These are phyloP conservation scores for Vachellia pachyceras DNA, from an alignment of 306 rosid species.

Conservation along the genomic window DNA sequence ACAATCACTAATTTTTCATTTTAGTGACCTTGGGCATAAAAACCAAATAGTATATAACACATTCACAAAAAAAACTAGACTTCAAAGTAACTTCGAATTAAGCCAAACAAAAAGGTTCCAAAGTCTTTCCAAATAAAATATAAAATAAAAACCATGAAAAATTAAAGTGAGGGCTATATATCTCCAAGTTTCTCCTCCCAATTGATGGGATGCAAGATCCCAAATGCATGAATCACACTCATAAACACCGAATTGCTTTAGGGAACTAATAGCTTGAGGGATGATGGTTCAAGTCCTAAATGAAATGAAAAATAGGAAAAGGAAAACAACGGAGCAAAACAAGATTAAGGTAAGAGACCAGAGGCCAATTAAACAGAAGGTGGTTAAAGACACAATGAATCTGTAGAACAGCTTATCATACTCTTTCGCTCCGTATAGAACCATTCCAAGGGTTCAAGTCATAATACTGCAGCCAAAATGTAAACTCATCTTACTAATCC, in stretches of 20 bases:
- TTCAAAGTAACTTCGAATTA: background rate
- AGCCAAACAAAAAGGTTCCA: background rate
- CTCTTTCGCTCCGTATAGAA: background rate
- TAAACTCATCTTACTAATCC: background rate
- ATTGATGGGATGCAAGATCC: conserved; percentile 16
- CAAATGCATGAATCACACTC: conserved; percentile 22
- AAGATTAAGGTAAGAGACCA: conserved; percentile 4
- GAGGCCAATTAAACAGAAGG: background rate
- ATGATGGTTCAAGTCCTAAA: conserved; percentile 1
- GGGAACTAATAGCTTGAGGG: conserved; percentile 16
- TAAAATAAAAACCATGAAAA: background rate
- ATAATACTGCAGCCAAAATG: background rate
- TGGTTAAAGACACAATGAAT: background rate
- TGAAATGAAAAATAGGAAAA: background rate
- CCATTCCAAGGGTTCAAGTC: conserved; percentile 10
- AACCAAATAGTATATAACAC: background rate
- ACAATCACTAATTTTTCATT: background rate
- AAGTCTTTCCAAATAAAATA: background rate
- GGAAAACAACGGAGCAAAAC: conserved; percentile 11
- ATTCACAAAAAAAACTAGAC: background rate
- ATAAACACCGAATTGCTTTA: conserved; percentile 7
- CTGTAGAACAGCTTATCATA: conserved; percentile 14
- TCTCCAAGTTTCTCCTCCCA: background rate
- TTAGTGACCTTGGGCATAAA: background rate
- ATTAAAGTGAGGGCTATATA: background rate